Evolutionary conservation across 2,329 filamentous ascomycete species (phyloP), one percentile per base, ranked within the genome.

Genomic region (Colletotrichum godetiae): DNA sequence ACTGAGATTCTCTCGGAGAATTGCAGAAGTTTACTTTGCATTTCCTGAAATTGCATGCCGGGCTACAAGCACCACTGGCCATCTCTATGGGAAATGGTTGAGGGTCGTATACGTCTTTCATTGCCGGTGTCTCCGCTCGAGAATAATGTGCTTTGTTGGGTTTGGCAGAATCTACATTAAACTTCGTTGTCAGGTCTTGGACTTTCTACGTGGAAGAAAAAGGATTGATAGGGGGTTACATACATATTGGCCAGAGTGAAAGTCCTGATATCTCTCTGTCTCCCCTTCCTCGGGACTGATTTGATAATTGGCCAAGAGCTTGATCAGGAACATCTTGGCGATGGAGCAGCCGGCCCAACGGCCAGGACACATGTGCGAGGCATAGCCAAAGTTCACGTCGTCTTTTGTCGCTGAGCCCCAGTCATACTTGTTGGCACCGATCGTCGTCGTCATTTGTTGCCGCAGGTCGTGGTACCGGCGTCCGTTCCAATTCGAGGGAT

Each of bases 261-360:
- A 5, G 7, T 73, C 67, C n/a, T n/a, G 7, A 19, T 73, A 73
- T n/a, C 70, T 60, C 35, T 70, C 67, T 4, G 42, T 73, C 29
- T 29, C 60, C 4, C 67, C 67, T 5, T 73, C 55, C n/a, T 73
- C 70, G 4, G 60, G 70, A 11, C 35, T 22, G 8, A 73, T 61
- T 19, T 61, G 12, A 15, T 61, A 66, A 5, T 56, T 15, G 8
- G 60, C 13, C 2, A 73, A 56, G 4, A 73, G 66, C 35, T 73
- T 73, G 42, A 73, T 69, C 27, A 73, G 70, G 12, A 73, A 70
- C 70, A 73, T 73, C 35, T 73, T 73, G 13, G 70, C 70, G 37
- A 73, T 73, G n/a, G 70, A 70, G 19, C 70, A 73, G 8, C 70
- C 70, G 24, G 70, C 66, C 70, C 70, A 73, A 5, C 66, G 66